Percentiles rank a stretch among this genome's conserved stretches.
Evolutionary conservation across 345 rosid genomes (phyloP).

Genomic region (Syzygium jambos): DNA sequence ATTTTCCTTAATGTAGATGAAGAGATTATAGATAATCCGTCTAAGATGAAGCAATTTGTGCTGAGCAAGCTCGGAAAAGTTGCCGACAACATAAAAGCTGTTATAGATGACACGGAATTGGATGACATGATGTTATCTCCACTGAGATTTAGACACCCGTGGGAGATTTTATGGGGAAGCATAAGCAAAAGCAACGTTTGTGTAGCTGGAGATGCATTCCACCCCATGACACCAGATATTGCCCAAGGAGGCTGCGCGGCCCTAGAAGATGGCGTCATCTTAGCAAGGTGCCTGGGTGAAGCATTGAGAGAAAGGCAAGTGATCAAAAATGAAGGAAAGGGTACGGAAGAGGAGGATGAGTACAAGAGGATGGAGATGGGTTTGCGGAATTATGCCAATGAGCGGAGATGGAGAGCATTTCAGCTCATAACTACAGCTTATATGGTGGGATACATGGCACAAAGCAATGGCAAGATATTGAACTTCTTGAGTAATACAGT

Average conservation of each 20-base stretch:
- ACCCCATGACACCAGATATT: conserved; percentile 66
- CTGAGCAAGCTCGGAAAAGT: conserved; percentile 24
- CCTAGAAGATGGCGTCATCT: conserved; percentile 53
- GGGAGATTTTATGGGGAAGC: conserved; percentile 49
- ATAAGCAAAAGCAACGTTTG: conserved; percentile 50
- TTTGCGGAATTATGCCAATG: conserved; percentile 17
- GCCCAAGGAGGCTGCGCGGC: conserved; percentile 72
- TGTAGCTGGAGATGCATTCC: conserved; percentile 67
- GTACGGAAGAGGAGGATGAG: conserved; percentile 2
- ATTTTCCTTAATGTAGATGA: conserved; percentile 2
- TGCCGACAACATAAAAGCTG: conserved; percentile 18
- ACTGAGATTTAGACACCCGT: conserved; percentile 35
- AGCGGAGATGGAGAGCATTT: conserved; percentile 48
- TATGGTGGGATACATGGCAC: conserved; percentile 22
- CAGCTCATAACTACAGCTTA: conserved; percentile 23
- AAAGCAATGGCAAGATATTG: conserved; percentile 8
- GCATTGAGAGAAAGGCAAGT: conserved; percentile 15
- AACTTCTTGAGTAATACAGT: conserved; percentile 18
- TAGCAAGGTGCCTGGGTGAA: conserved; percentile 57
- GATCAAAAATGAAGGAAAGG: conserved; percentile 3
- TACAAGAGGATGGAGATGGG: conserved; percentile 25
- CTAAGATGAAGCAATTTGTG: conserved; percentile 32
- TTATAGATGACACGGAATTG: conserved; percentile 29
- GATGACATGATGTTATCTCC: conserved; percentile 19
- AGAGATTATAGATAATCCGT: conserved; percentile 18